Base-by-base conservation (phyloP, 306 rosid genomes). In the Vicia sativa region DNA sequence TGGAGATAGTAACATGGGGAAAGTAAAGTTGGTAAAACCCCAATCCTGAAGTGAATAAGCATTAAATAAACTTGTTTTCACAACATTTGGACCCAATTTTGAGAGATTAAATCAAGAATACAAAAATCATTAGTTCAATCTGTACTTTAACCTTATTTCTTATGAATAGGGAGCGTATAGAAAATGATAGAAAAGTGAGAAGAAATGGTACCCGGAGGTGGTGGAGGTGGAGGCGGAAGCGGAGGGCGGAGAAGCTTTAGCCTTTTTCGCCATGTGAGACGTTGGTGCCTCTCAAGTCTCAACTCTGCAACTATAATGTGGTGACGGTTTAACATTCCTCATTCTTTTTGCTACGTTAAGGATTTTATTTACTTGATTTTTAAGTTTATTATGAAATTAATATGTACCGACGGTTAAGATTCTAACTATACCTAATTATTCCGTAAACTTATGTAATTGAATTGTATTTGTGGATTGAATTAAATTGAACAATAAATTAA, bases 191-290 rank as follows among this genome's bases (percentile, higher is more conserved):
- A 43, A 21, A 64, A 15, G 60, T 1, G 8, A 14, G 0, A 6
- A 56, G 42, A 73, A 68, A 70, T 9, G 48, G 7, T 78, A 86
- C 95, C 73, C 53, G 12, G 72, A 23, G 18, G 89, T 59, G 1
- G 78, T 34, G 59, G 59, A 25, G n/a, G 73, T 23, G 31, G 88
- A 67, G 50, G 79, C 56, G 4, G 76, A 42, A 69, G 79, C 48
- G 41, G 48, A 41, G 21, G 75, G 21, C 19, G 25, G 6, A 19
- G 89, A 76, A 56, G 64, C 25, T 50, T 70, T 68, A 9, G 81
- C 72, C 44, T 61, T 72, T 81, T 84, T 83, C 76, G 83, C 86
- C 95, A 62, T 54, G 38, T 34, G 38, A 34, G 38, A 34, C 8
- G 38, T 34, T 54, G 18, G 5, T 25, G 60, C 60, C 37, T 54